Base-by-base conservation (phyloP, 148 eudicot genomes). In the Persicaria maculosa region DNA sequence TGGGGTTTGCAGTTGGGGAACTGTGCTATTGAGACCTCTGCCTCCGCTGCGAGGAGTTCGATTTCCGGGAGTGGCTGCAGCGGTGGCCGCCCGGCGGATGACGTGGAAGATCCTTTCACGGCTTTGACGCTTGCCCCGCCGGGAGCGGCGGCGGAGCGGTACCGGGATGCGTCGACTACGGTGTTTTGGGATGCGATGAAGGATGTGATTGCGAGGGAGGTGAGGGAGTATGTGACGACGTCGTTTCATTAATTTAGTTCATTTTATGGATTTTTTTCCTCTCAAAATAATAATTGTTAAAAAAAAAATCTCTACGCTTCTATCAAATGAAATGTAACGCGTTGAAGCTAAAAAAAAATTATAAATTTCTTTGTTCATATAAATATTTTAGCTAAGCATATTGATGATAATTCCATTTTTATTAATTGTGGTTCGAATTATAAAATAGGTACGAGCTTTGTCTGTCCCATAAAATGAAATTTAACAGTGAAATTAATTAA, bases 101-200 rank as follows among this genome's bases (percentile, higher is more conserved):
- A 14, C 2, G 80, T 73, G 0, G 82, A 76, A 8, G 91, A 87
- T 52, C 91, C 91, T 7, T 76, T 83, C 82, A 85, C 88, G 54
- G 74, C 76, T 4, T 43, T 86, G 69, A 54, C 88, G 9, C 69
- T 84, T 54, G 87, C 84, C 12, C 87, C 84, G 3, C 87, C 87
- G 0, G 84, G 84, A 6, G 55, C 16, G 40, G 74, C 68, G 25
- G 79, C 68, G 11, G 9, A 57, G 9, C 72, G 36, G 40, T 79
- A 55, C n/a, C 8, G 75, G 22, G 72, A 0, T 40, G 82, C 80
- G 83, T 19, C 44, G 7, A 20, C 85, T 47, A 70, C 15, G 74
- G 88, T 72, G 80, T 85, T 89, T 74, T 89, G 87, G 90, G 89
- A 81, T 70, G 82, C 44, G 79, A 87, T 89, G 93, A 89, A 86